Conservation (phyloP, 805 yeast species). For the Yamadazyma paraphyllophila region DNA sequence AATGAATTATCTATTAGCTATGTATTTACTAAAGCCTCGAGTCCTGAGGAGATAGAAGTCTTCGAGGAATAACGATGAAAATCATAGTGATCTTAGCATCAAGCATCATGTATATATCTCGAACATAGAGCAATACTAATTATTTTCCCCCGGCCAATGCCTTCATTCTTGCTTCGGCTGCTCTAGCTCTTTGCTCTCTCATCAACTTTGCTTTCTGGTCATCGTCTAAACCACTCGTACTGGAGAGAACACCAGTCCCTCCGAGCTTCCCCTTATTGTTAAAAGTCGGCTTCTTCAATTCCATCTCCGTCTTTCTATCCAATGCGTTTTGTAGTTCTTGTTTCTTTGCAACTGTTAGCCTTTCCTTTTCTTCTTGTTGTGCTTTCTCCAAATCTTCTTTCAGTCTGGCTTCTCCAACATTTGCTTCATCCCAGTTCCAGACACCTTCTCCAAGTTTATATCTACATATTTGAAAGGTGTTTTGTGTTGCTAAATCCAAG, state of each 20-base stretch:
- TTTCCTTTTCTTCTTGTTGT: slow-evolving; percentile 34
- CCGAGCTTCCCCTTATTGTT: slow-evolving; percentile 32
- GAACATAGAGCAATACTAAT: no score
- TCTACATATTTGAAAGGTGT: slow-evolving; percentile 69
- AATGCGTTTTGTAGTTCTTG: slow-evolving; percentile 43
- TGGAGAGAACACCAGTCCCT: slow-evolving; percentile 33
- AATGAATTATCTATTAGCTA: slow-evolving; percentile 27
- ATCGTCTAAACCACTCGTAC: slow-evolving; percentile 61
- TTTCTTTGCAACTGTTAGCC: slow-evolving; percentile 39
- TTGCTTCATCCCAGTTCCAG: slow-evolving; percentile 69
- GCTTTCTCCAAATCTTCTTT: slow-evolving; percentile 54
- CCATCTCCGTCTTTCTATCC: slow-evolving; percentile 40
- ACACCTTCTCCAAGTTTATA: slow-evolving; percentile 61
- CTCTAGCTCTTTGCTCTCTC: slow-evolving; percentile 94
- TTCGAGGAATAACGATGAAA: not conserved
- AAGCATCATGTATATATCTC: not conserved
- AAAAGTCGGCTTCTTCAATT: slow-evolving; percentile 32
- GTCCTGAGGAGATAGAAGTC: slow-evolving; percentile 2
- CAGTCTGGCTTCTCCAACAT: slow-evolving; percentile 59
- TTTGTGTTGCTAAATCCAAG: slow-evolving; percentile 42
- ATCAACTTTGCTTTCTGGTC: slow-evolving; percentile 75
- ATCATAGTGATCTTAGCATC: not conserved
- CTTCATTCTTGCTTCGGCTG: slow-evolving; percentile 83
- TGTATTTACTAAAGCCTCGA: slow-evolving; percentile 38
- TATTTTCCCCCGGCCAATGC: slow-evolving; percentile 1